Base-by-base conservation (phyloP, 2,329 filamentous ascomycete species). In the Clonostachys chloroleuca region DNA sequence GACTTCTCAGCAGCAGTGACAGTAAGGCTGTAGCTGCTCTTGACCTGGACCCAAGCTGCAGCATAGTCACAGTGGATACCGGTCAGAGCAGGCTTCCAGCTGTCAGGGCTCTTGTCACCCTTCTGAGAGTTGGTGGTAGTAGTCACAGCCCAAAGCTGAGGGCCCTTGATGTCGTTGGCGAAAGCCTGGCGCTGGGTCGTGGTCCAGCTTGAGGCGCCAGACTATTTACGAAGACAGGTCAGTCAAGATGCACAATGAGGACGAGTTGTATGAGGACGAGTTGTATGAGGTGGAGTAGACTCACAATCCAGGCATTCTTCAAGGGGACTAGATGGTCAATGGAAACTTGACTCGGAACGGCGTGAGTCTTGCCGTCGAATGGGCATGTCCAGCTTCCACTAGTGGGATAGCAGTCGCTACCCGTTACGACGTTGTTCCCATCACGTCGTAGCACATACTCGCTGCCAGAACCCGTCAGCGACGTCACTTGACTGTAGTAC, bases 271-370 rank as follows among this genome's bases (percentile, higher is more conserved):
- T n/a, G n/a, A n/a, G n/a, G n/a, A n/a, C n/a, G n/a, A n/a, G n/a
- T 9, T 43, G 13, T 13, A 35, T 37, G 20, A 42, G 34, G 49
- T 10, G 18, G 36, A 14, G n/a, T 16, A 12, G 30, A 66, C 73
- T 58, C 54, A 83, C 80, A 51, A 86, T 82, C 88, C 87, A 92
- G 6, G 88, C 87, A 59, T 92, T 89, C 60, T 85, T 84, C 51
- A 95, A 64, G 1, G 89, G 88, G 4, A 95, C 87, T 67, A 94
- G 75, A 62, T 94, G 89, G 63, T 94, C 89, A 50, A 94, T 92
- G 55, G 92, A 87, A 2, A 94, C 64, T 55, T 92, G 86, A 16
- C 74, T 78, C 2, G 87, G 79, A 1, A 72, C 69, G 0, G 80
- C 85, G 84, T 86, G 90, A 2, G 74, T 81, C 1, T 70, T 83